Evolutionary conservation across 306 rosid genomes (phyloP).

Genomic region (Trifolium repens): DNA sequence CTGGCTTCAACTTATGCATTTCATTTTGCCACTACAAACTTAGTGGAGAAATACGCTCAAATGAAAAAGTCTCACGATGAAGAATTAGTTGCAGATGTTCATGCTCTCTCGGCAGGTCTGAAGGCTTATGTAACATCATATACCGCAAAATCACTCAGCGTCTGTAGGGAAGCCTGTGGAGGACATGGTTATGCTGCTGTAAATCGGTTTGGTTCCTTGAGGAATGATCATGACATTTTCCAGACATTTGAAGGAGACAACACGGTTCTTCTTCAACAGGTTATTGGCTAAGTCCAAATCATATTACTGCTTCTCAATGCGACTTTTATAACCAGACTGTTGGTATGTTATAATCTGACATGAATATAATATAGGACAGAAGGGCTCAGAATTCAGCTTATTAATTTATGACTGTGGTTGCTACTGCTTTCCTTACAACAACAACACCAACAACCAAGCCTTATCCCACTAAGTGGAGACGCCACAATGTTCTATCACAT

Average conservation of each 20-base stretch:
- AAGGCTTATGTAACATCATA: slow-evolving; percentile 89
- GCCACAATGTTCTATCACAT: no score
- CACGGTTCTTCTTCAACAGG: slow-evolving; percentile 98
- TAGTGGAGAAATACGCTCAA: slow-evolving; percentile 82
- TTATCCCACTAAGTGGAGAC: no score
- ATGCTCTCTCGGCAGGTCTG: slow-evolving; percentile 89
- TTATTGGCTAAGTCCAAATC: slow-evolving; percentile 38
- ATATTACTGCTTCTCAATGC: slow-evolving; percentile 11
- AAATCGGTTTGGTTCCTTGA: slow-evolving; percentile 81
- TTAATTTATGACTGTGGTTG: slow-evolving; percentile 16
- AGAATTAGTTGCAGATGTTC: slow-evolving; percentile 81
- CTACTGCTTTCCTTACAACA: slow-evolving; percentile 4
- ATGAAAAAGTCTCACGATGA: slow-evolving; percentile 86
- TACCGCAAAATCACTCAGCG: slow-evolving; percentile 88
- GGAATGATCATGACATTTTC: slow-evolving; percentile 97
- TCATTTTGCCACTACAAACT: slow-evolving; percentile 69
- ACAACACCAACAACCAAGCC: no score
- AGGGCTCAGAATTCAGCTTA: slow-evolving; percentile 1
- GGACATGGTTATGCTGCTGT: slow-evolving; percentile 99
- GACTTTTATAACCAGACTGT: slow-evolving; percentile 29
- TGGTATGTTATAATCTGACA: slow-evolving; percentile 22
- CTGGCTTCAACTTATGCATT: slow-evolving; percentile 94
- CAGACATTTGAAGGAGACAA: slow-evolving; percentile 99
- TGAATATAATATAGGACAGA: slow-evolving; percentile 10
- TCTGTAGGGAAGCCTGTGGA: slow-evolving; percentile 98